These are phyloP conservation scores for Corchorus capsularis DNA, from an alignment of 345 rosid species.

Conservation along the genomic window DNA sequence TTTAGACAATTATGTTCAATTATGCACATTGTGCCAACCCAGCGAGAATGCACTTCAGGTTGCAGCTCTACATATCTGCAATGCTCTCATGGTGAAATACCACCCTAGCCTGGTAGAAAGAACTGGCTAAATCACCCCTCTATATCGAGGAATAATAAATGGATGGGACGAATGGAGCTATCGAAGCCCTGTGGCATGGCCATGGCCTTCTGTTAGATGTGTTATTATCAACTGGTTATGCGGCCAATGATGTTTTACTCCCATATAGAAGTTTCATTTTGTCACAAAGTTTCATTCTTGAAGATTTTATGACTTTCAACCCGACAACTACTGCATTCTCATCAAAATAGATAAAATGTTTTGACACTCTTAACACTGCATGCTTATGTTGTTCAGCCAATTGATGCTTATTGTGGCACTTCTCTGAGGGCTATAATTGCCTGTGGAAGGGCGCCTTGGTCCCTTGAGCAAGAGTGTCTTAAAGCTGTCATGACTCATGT, in stretches of 20 bases:
- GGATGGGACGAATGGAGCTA: background rate
- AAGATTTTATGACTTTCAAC: background rate
- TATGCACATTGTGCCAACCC: background rate
- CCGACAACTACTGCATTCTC: background rate
- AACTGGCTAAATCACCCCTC: background rate
- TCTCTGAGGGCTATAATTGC: background rate
- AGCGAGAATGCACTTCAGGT: background rate
- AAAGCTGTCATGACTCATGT: slow-evolving; percentile 12
- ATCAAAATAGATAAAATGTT: background rate
- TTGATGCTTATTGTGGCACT: background rate
- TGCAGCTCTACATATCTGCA: background rate
- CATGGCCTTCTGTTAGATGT: background rate
- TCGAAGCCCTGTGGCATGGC: background rate
- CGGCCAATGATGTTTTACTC: background rate
- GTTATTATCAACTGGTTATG: background rate
- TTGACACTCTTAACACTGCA: background rate
- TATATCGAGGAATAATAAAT: background rate
- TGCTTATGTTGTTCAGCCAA: background rate
- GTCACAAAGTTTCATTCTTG: background rate
- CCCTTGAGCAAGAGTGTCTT: background rate
- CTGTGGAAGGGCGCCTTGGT: background rate
- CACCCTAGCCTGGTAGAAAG: too few species aligned
- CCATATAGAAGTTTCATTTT: background rate
- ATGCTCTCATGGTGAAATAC: background rate
- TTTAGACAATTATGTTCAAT: background rate